Evolutionary conservation across 2,329 filamentous ascomycete species (phyloP).

Genomic region (Apiospora sp.): DNA sequence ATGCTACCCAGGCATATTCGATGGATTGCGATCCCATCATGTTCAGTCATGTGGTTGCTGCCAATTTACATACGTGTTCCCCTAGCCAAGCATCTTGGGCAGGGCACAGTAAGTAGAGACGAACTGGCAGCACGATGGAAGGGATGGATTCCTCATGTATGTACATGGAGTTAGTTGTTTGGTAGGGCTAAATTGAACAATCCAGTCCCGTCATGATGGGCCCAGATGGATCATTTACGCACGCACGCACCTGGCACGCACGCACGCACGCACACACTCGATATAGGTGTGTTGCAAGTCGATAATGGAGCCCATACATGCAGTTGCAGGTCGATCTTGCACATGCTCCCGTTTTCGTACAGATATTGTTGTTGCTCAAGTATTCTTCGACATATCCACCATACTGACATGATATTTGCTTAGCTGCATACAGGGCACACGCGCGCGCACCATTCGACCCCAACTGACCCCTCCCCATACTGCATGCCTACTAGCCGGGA

Average conservation of each 20-base stretch:
- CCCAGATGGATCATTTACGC: not conserved
- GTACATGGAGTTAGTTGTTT: not conserved
- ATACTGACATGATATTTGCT: not conserved
- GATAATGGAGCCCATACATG: not conserved
- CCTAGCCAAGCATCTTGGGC: not conserved
- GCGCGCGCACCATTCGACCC: slow-evolving; percentile 10
- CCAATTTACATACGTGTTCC: not conserved
- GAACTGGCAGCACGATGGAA: slow-evolving; percentile 12
- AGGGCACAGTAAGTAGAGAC: slow-evolving; percentile 3
- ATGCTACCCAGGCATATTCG: slow-evolving; percentile 7
- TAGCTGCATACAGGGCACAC: slow-evolving; percentile 18
- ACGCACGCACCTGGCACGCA: no score
- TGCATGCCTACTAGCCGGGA: slow-evolving; percentile 4
- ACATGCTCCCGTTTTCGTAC: not conserved
- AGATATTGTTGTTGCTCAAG: not conserved
- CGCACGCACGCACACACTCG: not conserved
- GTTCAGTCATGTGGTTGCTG: slow-evolving; percentile 12
- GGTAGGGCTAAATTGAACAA: not conserved
- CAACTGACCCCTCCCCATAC: slow-evolving; percentile 5
- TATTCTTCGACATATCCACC: not conserved
- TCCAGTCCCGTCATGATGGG: not conserved
- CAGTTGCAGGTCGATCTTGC: not conserved
- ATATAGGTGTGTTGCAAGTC: not conserved
- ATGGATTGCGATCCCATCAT: not conserved
- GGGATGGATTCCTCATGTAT: not conserved